Evolutionary conservation across 2,329 filamentous ascomycete species (phyloP), one percentile per base, ranked within the genome.

Genomic region (Tolypocladium pustulatum): DNA sequence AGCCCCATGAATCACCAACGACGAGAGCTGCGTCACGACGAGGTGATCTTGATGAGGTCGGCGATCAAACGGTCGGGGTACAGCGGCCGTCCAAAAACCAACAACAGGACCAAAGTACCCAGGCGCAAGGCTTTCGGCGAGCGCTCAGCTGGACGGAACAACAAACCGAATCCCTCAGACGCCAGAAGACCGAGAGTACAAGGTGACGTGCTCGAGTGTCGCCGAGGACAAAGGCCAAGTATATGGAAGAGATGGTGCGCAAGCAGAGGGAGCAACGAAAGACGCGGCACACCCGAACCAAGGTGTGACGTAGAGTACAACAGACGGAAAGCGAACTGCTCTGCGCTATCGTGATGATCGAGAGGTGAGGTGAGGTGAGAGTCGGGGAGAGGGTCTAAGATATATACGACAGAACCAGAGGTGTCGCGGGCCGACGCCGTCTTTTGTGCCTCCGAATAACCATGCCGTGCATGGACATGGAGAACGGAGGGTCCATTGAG

Each of bases 401-500:
- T 56, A 56, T 32, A 56, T n/a, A 34, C 54, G 36, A 38, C 32
- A 27, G 22, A 36, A 20, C 15, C 15, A 40, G 36, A 30, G 37
- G 38, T 20, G 54, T 40, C 22, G 54, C 38, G 32, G 61, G 62
- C 59, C 56, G 59, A 57, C 60, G 61, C 61, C 58, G 58, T 62
- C 56, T 58, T 54, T 43, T 51, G 58, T 59, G 54, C 46, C 60
- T 63, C 58, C 59, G 60, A 62, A 61, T 62, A 65, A 63, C 67
- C 67, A 70, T 67, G 63, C 58, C 62, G 65, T 72, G 71, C 70
- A 73, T 71, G 69, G 67, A 66, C 68, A 72, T 72, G 70, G 71
- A 71, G 69, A 52, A 69, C 66, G 62, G 68, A 71, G 69, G 68
- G 69, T 71, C 71, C 63, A 61, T 53, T 65, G 61, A 65, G 65